Evolutionary conservation across 2,329 filamentous ascomycete species (phyloP).

Genomic region (Cordyceps tenuipes): DNA sequence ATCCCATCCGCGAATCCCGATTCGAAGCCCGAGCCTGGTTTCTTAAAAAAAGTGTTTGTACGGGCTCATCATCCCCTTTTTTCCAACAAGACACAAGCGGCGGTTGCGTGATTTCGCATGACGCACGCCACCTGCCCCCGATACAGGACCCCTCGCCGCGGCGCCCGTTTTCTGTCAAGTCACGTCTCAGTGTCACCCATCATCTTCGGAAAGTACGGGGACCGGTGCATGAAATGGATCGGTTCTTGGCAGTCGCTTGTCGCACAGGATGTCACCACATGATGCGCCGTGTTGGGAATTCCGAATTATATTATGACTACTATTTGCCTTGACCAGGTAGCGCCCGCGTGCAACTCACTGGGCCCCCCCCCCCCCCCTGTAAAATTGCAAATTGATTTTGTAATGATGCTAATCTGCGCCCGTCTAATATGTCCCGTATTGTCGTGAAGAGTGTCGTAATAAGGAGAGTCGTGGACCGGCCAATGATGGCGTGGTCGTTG

Average conservation of each 20-base stretch:
- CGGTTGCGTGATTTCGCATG: constrained; percentile 4
- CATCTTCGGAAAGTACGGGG: not conserved
- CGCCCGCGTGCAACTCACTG: too few species aligned
- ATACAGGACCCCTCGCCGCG: not conserved
- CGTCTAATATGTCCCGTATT: not conserved
- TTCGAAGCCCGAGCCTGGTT: not conserved
- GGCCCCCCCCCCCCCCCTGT: too few species aligned
- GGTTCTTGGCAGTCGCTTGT: not conserved
- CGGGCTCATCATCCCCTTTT: not conserved
- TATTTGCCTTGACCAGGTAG: too few species aligned
- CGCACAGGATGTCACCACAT: not conserved
- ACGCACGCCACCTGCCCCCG: not conserved
- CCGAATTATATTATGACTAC: constrained; percentile 2
- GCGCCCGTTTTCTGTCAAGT: not conserved
- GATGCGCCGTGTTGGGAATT: not conserved
- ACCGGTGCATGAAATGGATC: too few species aligned
- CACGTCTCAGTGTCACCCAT: not conserved
- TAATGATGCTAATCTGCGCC: not conserved
- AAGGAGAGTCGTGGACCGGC: constrained; percentile 14
- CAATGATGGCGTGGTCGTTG: not conserved
- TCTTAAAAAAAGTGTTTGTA: not conserved
- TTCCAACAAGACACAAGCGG: not conserved
- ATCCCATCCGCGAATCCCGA: not conserved
- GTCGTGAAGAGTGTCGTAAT: constrained; percentile 13
- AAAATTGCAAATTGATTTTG: too few species aligned